Percentiles rank a stretch among this genome's conserved stretches.
These are phyloP conservation scores for Aspergillus japonicus DNA, from an alignment of 2,329 filamentous ascomycete species.

Conservation along the genomic window DNA sequence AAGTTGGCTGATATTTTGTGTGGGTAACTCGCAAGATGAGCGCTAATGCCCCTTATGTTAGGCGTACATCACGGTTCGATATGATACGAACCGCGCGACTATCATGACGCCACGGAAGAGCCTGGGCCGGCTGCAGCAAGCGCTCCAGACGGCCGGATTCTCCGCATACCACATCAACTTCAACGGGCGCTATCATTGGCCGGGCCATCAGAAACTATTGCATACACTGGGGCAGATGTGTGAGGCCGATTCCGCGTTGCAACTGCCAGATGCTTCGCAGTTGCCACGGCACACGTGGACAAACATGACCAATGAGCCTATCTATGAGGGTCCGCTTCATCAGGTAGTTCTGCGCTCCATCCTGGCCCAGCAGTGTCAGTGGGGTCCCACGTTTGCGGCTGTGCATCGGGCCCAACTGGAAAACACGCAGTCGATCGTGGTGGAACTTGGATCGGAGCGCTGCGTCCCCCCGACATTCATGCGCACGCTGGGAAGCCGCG, in stretches of 20 bases:
- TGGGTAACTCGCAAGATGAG: no score
- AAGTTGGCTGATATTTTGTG: background rate
- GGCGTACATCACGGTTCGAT: slow-evolving; percentile 19
- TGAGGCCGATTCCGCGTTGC: slow-evolving; percentile 5
- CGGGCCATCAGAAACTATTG: slow-evolving; percentile 10
- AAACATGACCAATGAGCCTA: slow-evolving; percentile 2
- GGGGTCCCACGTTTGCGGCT: slow-evolving; percentile 14
- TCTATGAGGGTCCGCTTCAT: slow-evolving; percentile 7
- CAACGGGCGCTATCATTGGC: slow-evolving; percentile 23
- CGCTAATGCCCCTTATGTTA: background rate
- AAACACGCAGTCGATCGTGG: slow-evolving; percentile 5
- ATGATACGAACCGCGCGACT: slow-evolving; percentile 17
- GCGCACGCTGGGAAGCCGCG: slow-evolving; percentile 8
- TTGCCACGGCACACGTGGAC: slow-evolving; percentile 2
- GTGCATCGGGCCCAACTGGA: slow-evolving; percentile 9
- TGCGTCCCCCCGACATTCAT: slow-evolving; percentile 19
- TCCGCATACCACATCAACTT: slow-evolving; percentile 14
- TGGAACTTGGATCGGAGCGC: slow-evolving; percentile 20
- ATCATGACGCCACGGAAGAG: slow-evolving; percentile 16
- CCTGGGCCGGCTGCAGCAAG: slow-evolving; percentile 8
- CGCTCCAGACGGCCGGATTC: slow-evolving; percentile 14
- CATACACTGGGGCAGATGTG: slow-evolving; percentile 12
- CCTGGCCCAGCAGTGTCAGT: slow-evolving; percentile 14
- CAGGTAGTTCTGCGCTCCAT: slow-evolving; percentile 13
- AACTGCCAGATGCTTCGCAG: slow-evolving; percentile 13